Evolutionary conservation across 176 grass and related monocot species (phyloP).

Genomic region (Thalia dealbata): DNA sequence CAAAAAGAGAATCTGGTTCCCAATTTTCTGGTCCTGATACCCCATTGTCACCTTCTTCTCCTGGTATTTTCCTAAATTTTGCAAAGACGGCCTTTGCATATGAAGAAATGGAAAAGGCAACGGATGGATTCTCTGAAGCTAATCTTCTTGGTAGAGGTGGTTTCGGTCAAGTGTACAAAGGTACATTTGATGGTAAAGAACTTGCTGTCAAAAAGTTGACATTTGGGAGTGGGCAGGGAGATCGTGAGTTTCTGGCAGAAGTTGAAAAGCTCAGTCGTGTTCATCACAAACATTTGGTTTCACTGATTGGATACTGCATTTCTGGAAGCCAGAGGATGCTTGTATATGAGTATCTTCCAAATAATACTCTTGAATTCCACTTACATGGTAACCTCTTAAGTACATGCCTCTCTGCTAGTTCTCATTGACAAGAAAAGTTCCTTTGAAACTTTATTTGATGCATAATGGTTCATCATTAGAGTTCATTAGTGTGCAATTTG

Average conservation of each 20-base stretch:
- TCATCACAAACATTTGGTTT: conserved; percentile 76
- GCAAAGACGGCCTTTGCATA: conserved; percentile 38
- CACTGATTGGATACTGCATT: conserved; percentile 76
- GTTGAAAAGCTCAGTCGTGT: conserved; percentile 83
- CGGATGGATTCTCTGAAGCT: conserved; percentile 56
- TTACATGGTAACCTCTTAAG: conserved; percentile 54
- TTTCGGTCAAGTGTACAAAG: conserved; percentile 73
- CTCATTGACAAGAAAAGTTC: background rate
- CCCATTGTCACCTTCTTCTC: conserved; percentile 18
- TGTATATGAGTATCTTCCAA: conserved; percentile 76
- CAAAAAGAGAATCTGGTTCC: conserved; percentile 14
- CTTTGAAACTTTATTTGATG: background rate
- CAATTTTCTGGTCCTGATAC: conserved; percentile 14
- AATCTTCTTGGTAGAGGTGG: conserved; percentile 82
- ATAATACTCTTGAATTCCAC: conserved; percentile 74
- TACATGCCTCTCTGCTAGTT: background rate
- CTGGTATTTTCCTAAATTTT: conserved; percentile 6
- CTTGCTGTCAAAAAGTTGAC: conserved; percentile 83
- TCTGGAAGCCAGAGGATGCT: conserved; percentile 56
- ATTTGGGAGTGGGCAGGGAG: conserved; percentile 57
- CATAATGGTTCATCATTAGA: background rate
- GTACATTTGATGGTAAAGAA: conserved; percentile 43
- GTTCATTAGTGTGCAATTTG: background rate
- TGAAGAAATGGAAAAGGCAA: conserved; percentile 50
- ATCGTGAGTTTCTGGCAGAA: conserved; percentile 78